Base-by-base conservation (phyloP, 2,329 filamentous ascomycete species). In the Corniculantispora saksenae region DNA sequence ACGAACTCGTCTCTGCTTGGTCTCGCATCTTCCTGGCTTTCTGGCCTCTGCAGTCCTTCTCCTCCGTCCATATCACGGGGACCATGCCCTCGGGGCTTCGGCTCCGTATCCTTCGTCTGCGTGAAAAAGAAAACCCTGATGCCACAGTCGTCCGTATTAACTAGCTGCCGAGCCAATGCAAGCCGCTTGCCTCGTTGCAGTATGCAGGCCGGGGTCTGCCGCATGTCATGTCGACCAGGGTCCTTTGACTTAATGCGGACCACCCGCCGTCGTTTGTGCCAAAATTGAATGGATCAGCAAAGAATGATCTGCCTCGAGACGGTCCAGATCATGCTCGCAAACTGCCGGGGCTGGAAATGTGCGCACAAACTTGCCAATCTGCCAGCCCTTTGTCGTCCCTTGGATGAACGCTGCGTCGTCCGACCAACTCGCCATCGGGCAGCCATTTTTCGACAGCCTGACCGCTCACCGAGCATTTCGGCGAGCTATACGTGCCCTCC, bases 161-260 rank as follows among this genome's bases (percentile, higher is more conserved):
- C 38, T 43, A 61, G 47, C 58, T 53, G 58, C 35, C 47, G 35
- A 53, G 35, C 48, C 27, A 23, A 38, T 61, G 32, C 35, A 53
- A 17, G 48, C 48, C 47, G 23, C 54, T 40, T 56, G 53, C 53
- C 53, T 43, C 17, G 38, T 43, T 43, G 12, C 38, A 43, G 38
- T 43, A 56, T 56, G 53, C 53, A 43, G 32, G 35, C 53, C 17
- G 3, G 58, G 58, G 58, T 61, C 32, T 53, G 58, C 47, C 23
- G 58, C 58, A 53, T 53, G 48, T 53, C 58, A 61, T 53, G 19
- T 35, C 40, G 32, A 53, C 47, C 48, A 43, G 47, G 32, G 58
- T 23, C 47, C 48, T 48, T n/a, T 19, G 32, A 40, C 17, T 58
- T 58, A n/a, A 53, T 61, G 58, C 58, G 43, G 23, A 43, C 58